Conservation (phyloP, 805 yeast genomes). For the Ogataea glucozyma region DNA sequence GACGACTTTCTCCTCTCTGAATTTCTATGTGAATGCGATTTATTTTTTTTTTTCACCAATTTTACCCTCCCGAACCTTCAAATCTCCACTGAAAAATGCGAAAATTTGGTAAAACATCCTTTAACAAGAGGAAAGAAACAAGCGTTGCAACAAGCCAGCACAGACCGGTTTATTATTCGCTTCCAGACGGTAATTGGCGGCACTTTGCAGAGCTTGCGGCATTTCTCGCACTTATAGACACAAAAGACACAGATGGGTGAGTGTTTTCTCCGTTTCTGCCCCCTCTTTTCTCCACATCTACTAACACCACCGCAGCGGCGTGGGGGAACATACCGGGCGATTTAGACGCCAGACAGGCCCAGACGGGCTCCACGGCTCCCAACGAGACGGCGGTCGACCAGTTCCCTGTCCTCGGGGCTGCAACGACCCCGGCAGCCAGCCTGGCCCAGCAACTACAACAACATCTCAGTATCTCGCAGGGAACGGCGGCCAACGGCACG, state of each 20-base stretch:
- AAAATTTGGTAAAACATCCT: conserved; percentile 2
- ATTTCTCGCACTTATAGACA: not conserved
- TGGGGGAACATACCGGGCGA: conserved; percentile 25
- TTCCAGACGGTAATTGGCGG: no score
- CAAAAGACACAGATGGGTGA: conserved; percentile 1
- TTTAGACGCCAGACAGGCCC: conserved; percentile 15
- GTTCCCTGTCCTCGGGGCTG: conserved; percentile 31
- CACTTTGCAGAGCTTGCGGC: no score
- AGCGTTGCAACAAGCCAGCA: not conserved
- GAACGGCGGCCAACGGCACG: conserved; percentile 11
- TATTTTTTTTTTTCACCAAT: not conserved
- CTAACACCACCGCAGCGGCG: conserved; percentile 20
- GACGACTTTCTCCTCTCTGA: no score
- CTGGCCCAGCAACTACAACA: conserved; percentile 6
- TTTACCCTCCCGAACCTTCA: conserved; percentile 9
- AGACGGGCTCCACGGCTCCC: conserved; percentile 16
- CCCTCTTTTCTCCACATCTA: not conserved
- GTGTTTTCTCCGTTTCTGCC: not conserved
- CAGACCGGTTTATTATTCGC: no score
- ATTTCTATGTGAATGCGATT: no score
- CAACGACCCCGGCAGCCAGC: conserved; percentile 6
- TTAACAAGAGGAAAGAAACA: not conserved
- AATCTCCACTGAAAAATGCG: not conserved
- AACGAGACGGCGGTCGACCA: conserved; percentile 25
- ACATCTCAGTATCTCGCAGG: conserved; percentile 3